These are phyloP conservation scores for Tuber microsphaerosporum DNA, from an alignment of 495 filamentous ascomycete genomes.

Conservation along the genomic window DNA sequence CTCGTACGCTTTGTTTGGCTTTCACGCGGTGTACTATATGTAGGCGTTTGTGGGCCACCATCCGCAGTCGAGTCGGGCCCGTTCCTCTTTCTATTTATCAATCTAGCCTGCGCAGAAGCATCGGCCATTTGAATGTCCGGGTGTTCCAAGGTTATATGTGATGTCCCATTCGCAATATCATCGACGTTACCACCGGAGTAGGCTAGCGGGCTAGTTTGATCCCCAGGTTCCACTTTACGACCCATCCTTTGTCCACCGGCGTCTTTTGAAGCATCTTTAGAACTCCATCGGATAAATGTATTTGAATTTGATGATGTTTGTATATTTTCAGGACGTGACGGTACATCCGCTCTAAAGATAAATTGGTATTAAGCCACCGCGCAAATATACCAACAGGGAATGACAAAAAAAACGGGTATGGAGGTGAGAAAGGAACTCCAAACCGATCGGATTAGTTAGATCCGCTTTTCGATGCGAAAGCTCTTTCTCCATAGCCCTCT, in stretches of 20 bases:
- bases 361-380: background rate
- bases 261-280: background rate
- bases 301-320: background rate
- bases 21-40: background rate
- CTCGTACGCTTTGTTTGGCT: background rate
- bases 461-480: background rate
- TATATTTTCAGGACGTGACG: background rate
- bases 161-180: constrained; percentile 5
- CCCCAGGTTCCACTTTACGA: background rate
- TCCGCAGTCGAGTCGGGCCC: constrained; percentile 14
- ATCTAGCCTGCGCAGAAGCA: constrained; percentile 10
- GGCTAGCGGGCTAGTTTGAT: background rate
- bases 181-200: background rate
- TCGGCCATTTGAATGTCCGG: constrained; percentile 22
- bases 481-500: background rate
- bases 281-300: background rate
- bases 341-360: background rate
- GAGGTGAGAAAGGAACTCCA: background rate
- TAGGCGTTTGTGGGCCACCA: background rate
- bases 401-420: background rate
- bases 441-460: background rate
- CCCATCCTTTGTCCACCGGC: background rate
- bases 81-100: constrained; percentile 29
- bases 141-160: constrained; percentile 26
- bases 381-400: background rate